Base-by-base conservation (phyloP, 75 land plant species). In the Selaginella tamariscina region DNA sequence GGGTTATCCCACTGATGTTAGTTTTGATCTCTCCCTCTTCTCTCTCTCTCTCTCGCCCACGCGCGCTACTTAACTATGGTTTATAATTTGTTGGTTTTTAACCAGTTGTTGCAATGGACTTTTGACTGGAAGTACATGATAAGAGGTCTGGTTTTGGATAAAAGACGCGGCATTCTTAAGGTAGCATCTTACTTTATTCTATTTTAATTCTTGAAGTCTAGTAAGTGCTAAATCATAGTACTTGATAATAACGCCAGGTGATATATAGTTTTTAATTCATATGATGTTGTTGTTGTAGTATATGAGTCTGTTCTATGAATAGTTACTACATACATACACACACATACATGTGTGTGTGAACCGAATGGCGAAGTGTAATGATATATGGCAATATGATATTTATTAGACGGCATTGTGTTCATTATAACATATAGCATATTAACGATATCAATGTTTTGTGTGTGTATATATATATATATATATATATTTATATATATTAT, bases 81-180 rank as follows among this genome's bases (percentile, higher is more conserved):
- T 15, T 39, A 5, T 15, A 39, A 39, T 39, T 39, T 39, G 49
- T n/a, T n/a, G n/a, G n/a, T n/a, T 57, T 60, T 13, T 68, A 26
- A 82, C 80, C 80, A 95, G 99, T 70, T 95, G 70, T 56, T 90
- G 68, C 54, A 91, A 33, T 95, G 99, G 99, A 78, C 80, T 32
- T 91, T 95, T 73, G 97, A 95, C 65, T 95, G 92, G 89, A 84
- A 68, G 23, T 95, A 87, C 77, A 95, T 95, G 99, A 91, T 95
- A 30, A 90, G 99, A 33, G 99, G 99, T 21, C 79, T 95, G 31
- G 96, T 95, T 66, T 81, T 95, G 31, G 99, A 95, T 67, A 95
- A 95, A 64, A 85, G 81, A 72, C 79, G 92, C 65, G 99, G 99
- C 65, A 87, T 91, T 31, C 80, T 95, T 65, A 95, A 95, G 96